Evolutionary conservation across 179 eudicot species (phyloP).

Genomic region (Beta lomatogona): DNA sequence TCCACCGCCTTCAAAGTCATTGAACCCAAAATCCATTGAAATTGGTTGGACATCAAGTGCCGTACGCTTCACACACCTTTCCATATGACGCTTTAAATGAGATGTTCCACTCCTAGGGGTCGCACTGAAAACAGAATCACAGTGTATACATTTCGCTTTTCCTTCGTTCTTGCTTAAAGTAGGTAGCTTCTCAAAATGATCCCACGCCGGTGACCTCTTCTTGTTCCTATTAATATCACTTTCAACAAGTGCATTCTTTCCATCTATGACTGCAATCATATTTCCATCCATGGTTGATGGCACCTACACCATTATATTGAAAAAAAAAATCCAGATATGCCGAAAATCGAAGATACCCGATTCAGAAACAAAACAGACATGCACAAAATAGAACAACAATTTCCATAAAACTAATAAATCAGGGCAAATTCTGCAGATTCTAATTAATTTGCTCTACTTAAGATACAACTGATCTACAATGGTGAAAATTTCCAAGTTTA

Average conservation of each 20-base stretch:
- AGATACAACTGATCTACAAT: slow-evolving; percentile 5
- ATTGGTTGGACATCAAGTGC: slow-evolving; percentile 43
- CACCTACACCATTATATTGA: slow-evolving; percentile 5
- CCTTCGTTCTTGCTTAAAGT: slow-evolving; percentile 40
- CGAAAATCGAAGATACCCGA: background rate
- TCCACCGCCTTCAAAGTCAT: slow-evolving; percentile 36
- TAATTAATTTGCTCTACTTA: background rate
- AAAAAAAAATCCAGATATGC: too few species aligned
- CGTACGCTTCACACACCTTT: slow-evolving; percentile 46
- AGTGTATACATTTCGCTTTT: slow-evolving; percentile 48
- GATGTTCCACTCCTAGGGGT: slow-evolving; percentile 59
- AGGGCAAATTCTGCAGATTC: background rate
- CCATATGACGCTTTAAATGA: slow-evolving; percentile 53
- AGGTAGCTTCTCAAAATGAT: slow-evolving; percentile 54
- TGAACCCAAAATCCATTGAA: slow-evolving; percentile 30
- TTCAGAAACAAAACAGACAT: background rate
- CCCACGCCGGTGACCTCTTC: slow-evolving; percentile 54
- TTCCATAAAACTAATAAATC: background rate
- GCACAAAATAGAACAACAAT: background rate
- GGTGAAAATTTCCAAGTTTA: too few species aligned
- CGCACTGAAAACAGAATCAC: slow-evolving; percentile 42
- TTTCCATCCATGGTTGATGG: slow-evolving; percentile 28
- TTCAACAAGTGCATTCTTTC: slow-evolving; percentile 41
- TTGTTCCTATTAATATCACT: slow-evolving; percentile 42
- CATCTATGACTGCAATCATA: slow-evolving; percentile 34